Base-by-base conservation (phyloP, 2,329 filamentous ascomycete genomes). In the Drechslera avenae region DNA sequence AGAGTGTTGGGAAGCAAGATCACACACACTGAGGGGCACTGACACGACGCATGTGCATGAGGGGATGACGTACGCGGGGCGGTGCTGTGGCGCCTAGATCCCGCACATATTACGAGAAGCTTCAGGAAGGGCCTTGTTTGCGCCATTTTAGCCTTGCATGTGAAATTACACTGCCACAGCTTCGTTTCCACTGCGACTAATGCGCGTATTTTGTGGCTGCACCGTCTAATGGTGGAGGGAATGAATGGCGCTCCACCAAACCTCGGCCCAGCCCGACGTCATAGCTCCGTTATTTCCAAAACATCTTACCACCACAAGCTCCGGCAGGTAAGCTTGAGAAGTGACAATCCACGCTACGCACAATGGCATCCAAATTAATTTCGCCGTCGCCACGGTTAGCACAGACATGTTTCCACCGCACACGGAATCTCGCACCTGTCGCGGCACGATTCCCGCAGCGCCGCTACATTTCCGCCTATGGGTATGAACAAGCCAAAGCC, bases 401-500 rank as follows among this genome's bases (percentile, higher is more conserved):
- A 16, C 54, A 55, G 45, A 30, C 60, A 58, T 68, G 63, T 49
- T 62, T 64, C 39, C 58, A 56, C 21, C 58, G 47, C 34, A 51
- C 53, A 23, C 47, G 56, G 21, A 26, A 50, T 34, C 50, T 32
- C 36, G 45, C 33, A 23, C 45, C 12, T 39, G 36, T 49, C 35
- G 9, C 44, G 31, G 51, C 46, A 10, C 58, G 35, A 17, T 52
- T 51, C 23, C 43, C 52, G 3, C 69, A 72, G 37, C 72, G 69
- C 46, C 78, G 81, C 54, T 66, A 57, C 61, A 80, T 83, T 60
- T 82, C 81, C 34, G 80, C 79, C 17, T 92, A 90, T 70, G 90
- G 90, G 65, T 94, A 94, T 76, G 90, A 88, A 34, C 89, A 93
- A 75, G 87, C 89, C 58, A 92, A 91, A 78, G 84, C 87, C n/a